Percentiles rank a stretch among this genome's conserved stretches.
Conservation (phyloP, 2,329 filamentous ascomycete species). For the Penicillium hesseltinei region DNA sequence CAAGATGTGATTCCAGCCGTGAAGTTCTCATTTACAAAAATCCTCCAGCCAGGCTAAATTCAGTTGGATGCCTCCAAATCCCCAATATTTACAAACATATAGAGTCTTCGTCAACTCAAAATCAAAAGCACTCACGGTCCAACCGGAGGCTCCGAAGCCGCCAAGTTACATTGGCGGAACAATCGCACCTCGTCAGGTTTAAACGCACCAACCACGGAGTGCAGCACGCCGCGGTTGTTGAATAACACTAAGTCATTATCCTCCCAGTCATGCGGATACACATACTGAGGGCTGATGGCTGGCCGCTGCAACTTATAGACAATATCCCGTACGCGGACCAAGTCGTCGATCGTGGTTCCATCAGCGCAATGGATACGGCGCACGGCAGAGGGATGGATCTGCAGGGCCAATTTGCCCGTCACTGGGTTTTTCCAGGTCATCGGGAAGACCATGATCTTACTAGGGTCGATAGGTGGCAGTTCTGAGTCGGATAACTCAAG, state of each 20-base stretch:
- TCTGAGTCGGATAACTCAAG: slow-evolving; percentile 60
- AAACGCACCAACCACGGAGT: slow-evolving; percentile 74
- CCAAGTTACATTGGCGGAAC: slow-evolving; percentile 77
- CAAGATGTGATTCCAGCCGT: not conserved
- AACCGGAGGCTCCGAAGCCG: slow-evolving; percentile 37
- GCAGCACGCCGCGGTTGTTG: slow-evolving; percentile 72
- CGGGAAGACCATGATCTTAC: slow-evolving; percentile 69
- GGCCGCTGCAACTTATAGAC: slow-evolving; percentile 71
- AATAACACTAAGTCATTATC: slow-evolving; percentile 75
- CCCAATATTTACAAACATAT: not conserved
- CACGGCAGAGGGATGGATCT: slow-evolving; percentile 71
- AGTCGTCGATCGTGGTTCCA: slow-evolving; percentile 67
- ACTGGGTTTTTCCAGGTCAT: slow-evolving; percentile 77
- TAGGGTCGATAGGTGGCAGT: slow-evolving; percentile 63
- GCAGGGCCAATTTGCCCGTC: slow-evolving; percentile 66
- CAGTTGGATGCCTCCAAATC: not conserved
- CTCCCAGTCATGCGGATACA: slow-evolving; percentile 75
- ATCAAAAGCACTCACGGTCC: slow-evolving; percentile 10
- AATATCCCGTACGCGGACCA: slow-evolving; percentile 64
- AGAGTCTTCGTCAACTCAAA: not conserved
- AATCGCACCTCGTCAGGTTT: slow-evolving; percentile 69
- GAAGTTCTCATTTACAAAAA: not conserved
- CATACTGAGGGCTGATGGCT: slow-evolving; percentile 64
- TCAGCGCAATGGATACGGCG: slow-evolving; percentile 66
- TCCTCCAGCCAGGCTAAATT: not conserved